Conservation (phyloP, 208 protist species). For the Wallacemonas sp. region DNA sequence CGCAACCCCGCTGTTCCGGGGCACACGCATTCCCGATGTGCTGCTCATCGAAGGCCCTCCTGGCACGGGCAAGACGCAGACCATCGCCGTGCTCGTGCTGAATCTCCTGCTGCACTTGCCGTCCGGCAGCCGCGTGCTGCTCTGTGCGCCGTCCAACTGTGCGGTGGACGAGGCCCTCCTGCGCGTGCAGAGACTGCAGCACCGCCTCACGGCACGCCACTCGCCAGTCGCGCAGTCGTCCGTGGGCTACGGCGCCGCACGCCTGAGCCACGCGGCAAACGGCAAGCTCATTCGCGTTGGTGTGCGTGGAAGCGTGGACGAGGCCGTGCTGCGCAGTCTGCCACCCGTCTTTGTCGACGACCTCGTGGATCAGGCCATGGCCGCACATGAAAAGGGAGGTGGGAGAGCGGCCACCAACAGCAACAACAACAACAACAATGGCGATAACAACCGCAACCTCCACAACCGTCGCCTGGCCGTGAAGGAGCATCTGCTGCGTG, state of each 20-base stretch:
- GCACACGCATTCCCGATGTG: slow-evolving; percentile 36
- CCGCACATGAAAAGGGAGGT: not conserved
- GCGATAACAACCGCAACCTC: not conserved
- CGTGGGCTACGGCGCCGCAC: too few species aligned
- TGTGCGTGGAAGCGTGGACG: slow-evolving; percentile 60
- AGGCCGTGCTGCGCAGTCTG: slow-evolving; percentile 40
- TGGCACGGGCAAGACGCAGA: slow-evolving; percentile 93
- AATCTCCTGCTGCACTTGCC: slow-evolving; percentile 67
- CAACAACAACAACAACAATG: slow-evolving; percentile 1
- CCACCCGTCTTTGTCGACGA: slow-evolving; percentile 79
- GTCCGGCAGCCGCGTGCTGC: slow-evolving; percentile 41
- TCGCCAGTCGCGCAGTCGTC: too few species aligned
- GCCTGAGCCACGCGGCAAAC: too few species aligned
- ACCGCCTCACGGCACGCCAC: slow-evolving; percentile 20
- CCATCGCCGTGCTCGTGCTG: slow-evolving; percentile 63
- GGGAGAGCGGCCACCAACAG: not conserved
- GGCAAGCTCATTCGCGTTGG: slow-evolving; percentile 61
- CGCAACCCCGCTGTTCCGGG: not conserved
- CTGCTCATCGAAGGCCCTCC: slow-evolving; percentile 88
- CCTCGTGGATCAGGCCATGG: slow-evolving; percentile 15
- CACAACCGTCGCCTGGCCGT: not conserved
- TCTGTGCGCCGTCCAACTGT: slow-evolving; percentile 88
- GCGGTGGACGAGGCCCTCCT: slow-evolving; percentile 85
- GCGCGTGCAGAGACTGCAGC: slow-evolving; percentile 50
- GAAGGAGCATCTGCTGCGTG: slow-evolving; percentile 32